A percentile compares a stretch with the other conserved stretches of the same genome.
phyloP scores from a whole-genome alignment of 768 basidiomycete species.

The Phlegmacium glaucopus region DNA sequence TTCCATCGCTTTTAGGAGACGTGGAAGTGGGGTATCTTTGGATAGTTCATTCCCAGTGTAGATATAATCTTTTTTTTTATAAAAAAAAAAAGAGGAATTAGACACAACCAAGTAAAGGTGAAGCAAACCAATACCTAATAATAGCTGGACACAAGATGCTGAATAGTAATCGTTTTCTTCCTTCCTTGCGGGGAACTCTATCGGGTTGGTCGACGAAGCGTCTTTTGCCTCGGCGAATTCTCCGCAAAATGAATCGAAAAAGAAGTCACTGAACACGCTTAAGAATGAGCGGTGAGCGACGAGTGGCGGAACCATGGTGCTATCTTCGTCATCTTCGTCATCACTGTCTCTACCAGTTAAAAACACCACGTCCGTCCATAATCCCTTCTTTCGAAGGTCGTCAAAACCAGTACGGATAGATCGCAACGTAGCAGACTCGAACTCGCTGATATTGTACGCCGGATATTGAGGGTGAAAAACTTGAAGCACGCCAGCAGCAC shows the following conservation, averaged over 20 bases:
- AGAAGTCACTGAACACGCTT: constrained; percentile 29
- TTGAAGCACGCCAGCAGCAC: constrained; percentile 27
- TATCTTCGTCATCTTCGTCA: too few species aligned
- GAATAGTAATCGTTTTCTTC: too few species aligned
- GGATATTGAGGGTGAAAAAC: constrained; percentile 20
- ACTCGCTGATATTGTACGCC: constrained; percentile 2
- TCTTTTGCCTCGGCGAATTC: constrained; percentile 18
- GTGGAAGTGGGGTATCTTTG: constrained; percentile 4
- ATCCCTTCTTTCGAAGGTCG: constrained; percentile 26
- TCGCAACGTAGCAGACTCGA: constrained; percentile 4
- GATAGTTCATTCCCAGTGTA: constrained; percentile 23
- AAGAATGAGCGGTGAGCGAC: constrained; percentile 39
- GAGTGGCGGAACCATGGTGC: constrained; percentile 14
- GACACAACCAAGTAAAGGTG: background rate
- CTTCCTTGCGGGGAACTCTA: constrained; percentile 1
- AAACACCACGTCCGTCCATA: constrained; percentile 37
- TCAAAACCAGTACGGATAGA: constrained; percentile 28
- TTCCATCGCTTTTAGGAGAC: constrained; percentile 24
- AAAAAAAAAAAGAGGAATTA: background rate
- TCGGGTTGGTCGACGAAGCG: constrained; percentile 12
- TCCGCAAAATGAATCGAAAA: constrained; percentile 26
- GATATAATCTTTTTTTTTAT: constrained; percentile 26
- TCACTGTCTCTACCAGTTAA: constrained; percentile 14
- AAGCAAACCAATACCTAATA: constrained; percentile 22
- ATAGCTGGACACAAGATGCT: constrained; percentile 15